Base-by-base conservation (phyloP, 106 monocot species). In the Allium fistulosum region DNA sequence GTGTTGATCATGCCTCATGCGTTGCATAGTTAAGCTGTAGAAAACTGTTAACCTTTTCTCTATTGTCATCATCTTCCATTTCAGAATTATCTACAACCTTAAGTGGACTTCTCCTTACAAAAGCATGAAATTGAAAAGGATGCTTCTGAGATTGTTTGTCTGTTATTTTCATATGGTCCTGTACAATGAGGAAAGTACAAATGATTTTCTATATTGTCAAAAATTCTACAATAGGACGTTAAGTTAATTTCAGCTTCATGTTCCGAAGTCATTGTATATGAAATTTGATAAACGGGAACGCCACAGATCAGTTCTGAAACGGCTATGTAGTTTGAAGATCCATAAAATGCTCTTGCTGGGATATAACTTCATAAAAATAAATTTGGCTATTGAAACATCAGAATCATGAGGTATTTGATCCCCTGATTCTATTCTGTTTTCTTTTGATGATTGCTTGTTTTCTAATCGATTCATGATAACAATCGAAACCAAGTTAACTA, bases 11-110 rank as follows among this genome's bases (percentile, higher is more conserved):
- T 78, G 86, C 90, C 90, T 77, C 80, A 70, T 79, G 63, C 63
- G 79, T 69, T 49, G 73, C 76, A 81, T 81, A 68, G 59, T 77
- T 78, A 74, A 90, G 83, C 68, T 86, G 76, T 51, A 27, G 67
- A 77, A 90, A 81, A 62, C 76, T 87, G 46, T 59, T 71, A 52
- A 70, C 82, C 60, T 81, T 71, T 26, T 65, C 51, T 46, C 69
- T 77, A 26, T 63, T 37, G 47, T 72, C 74, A 69, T 80, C 11
- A 47, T 51, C 7, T 37, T 60, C 77, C 16, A 9, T 8, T n/a
- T 46, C 49, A 69, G 12, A 66, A 17, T 37, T 56, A 53, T 27
- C 71, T 60, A 48, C 61, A 26, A 11, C 53, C 28, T 69, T 62
- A 69, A 22, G 22, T 51, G 55, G 57, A n/a, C 58, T 59, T 68